phyloP scores from a whole-genome alignment of 495 filamentous ascomycete species.

The Sabuloglossum arenarium region DNA sequence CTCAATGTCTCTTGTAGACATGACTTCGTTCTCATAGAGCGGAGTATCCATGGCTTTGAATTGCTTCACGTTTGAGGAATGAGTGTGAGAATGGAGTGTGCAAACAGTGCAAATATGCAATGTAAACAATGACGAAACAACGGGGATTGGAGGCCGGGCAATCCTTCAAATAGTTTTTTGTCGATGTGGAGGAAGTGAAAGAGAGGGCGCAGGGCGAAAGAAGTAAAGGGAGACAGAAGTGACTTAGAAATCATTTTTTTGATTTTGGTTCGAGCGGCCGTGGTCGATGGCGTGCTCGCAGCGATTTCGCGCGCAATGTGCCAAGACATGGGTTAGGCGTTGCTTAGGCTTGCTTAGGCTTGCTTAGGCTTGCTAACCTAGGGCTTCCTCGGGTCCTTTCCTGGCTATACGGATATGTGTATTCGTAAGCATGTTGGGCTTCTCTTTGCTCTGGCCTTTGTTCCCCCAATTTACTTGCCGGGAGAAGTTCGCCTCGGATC shows the following conservation, averaged over 20 bases:
- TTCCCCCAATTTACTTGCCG: too few species aligned
- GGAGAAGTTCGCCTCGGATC: too few species aligned
- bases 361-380: too few species aligned
- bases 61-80: not conserved
- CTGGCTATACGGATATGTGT: too few species aligned
- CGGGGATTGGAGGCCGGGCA: not conserved
- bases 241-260: not conserved
- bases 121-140: not conserved
- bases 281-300: not conserved
- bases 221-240: not conserved
- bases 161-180: not conserved
- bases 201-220: not conserved
- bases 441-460: too few species aligned
- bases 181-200: too few species aligned
- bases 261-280: not conserved
- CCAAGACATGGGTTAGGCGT: too few species aligned
- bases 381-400: too few species aligned
- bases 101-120: not conserved
- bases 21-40: not conserved
- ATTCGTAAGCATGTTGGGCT: too few species aligned
- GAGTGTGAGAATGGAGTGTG: not conserved
- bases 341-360: too few species aligned
- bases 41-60: not conserved
- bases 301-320: not conserved
- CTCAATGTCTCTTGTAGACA: slow-evolving; percentile 24